Evolutionary conservation across 139 green algal species (phyloP).

Genomic region (Chlorella sp.): DNA sequence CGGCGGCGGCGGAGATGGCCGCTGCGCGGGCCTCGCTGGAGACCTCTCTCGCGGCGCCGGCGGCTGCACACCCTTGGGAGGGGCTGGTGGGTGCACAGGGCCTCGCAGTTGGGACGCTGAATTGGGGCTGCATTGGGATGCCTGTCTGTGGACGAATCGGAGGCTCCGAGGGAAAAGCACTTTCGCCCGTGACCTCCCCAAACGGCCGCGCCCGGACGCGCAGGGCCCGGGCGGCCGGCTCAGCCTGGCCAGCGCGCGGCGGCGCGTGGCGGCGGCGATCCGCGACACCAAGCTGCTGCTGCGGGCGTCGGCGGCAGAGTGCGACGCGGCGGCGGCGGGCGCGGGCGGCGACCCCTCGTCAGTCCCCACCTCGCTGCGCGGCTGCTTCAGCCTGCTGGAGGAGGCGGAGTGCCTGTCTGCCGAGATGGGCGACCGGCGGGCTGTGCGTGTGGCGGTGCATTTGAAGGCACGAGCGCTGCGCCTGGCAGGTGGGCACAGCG

Average conservation of each 20-base stretch:
- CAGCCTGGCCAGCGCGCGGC: slow-evolving; percentile 35
- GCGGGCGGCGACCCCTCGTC: background rate
- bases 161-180: no score
- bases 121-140: no score
- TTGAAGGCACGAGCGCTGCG: slow-evolving; percentile 9
- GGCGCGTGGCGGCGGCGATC: slow-evolving; percentile 9
- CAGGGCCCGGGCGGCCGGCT: slow-evolving; percentile 37
- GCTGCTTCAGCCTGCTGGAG: background rate
- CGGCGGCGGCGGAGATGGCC: slow-evolving; percentile 1
- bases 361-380: background rate
- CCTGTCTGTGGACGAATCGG: no score
- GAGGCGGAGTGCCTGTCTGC: slow-evolving; percentile 26
- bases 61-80: no score
- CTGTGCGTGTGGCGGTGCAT: slow-evolving; percentile 38
- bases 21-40: slow-evolving; percentile 3
- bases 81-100: no score
- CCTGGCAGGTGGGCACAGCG: background rate
- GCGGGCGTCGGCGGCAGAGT: no score
- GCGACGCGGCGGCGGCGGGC: background rate
- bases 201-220: slow-evolving; percentile 13
- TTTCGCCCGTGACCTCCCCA: background rate
- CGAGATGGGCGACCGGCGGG: slow-evolving; percentile 37
- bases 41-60: background rate
- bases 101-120: no score
- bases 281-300: background rate